Evolutionary conservation across 768 basidiomycete species (phyloP), one percentile per base, ranked within the genome.

Genomic region (Lactarius tabidus): DNA sequence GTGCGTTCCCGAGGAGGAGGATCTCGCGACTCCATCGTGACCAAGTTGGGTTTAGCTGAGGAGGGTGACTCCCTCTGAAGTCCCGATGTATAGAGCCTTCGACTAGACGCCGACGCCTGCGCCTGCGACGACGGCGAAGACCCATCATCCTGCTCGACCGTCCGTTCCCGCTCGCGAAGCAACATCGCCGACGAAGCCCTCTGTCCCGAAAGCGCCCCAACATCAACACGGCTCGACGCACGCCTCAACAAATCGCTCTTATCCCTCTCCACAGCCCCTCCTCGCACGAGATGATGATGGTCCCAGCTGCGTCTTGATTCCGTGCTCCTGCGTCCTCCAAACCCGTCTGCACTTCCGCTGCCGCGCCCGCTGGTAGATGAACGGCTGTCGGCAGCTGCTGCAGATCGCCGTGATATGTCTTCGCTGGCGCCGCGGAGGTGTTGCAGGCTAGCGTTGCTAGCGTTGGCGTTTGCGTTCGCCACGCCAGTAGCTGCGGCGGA

Each of bases 341-440:
- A 12, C n/a, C 83, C 85, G 63, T 87, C 86, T n/a, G 79, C 78
- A 69, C 85, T 79, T 69, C 80, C 77, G 23, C 81, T 79, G 64
- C 78, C 80, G 14, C 67, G 65, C 12, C 65, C 68, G 45, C 66
- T 69, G 15, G 67, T 67, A 43, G 67, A 69, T 2, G 70, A 72
- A 17, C 71, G 72, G 1, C 60, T 64, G 41, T 79, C 80, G n/a
- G 74, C 75, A 15, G 72, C 76, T 20, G n/a, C n/a, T n/a, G n/a
- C n/a, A n/a, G 68, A 65, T 63, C 78, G 70, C 57, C 75, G 74
- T 36, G 77, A 61, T 14, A 73, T 71, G 35, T 84, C 85, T 23
- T 84, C 84, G 64, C 85, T 88, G 41, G 80, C 73, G 56, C 82
- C 83, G 64, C 84, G 75, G 38, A 74, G 75, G 74, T 85, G 84